phyloP scores from a whole-genome alignment of 2,329 filamentous ascomycete species.

The Diplodia seriata region DNA sequence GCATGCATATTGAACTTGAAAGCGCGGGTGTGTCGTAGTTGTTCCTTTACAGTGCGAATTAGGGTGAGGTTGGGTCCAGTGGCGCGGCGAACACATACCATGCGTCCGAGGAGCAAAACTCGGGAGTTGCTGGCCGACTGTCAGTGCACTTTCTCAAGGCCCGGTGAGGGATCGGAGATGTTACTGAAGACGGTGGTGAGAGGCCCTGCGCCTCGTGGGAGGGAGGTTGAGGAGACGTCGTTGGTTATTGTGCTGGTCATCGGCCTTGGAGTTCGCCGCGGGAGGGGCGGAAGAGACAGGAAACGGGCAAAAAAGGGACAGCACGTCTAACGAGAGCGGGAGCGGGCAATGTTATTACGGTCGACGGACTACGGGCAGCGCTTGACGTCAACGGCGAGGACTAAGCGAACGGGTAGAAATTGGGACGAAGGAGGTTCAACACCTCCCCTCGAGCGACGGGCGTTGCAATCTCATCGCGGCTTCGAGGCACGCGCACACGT shows the following conservation, averaged over 20 bases:
- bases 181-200: constrained; percentile 23
- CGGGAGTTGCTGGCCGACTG: neutral
- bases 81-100: neutral
- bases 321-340: neutral
- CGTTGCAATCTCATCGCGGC: constrained; percentile 11
- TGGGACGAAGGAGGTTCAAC: neutral
- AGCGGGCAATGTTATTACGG: neutral
- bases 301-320: neutral
- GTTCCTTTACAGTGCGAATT: neutral
- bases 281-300: constrained; percentile 1
- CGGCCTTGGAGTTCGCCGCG: neutral
- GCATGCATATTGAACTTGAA: constrained; percentile 18
- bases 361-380: neutral
- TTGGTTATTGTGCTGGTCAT: neutral
- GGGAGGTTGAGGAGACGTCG: neutral
- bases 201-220: constrained; percentile 5
- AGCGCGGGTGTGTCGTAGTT: constrained; percentile 5
- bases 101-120: constrained; percentile 5
- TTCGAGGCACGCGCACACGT: neutral
- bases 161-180: neutral
- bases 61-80: neutral
- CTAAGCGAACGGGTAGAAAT: neutral
- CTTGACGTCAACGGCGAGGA: constrained; percentile 21
- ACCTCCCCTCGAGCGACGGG: neutral
- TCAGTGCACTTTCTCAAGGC: neutral